phyloP scores from a whole-genome alignment of 345 rosid species.

The Raphanus raphanistrum region DNA sequence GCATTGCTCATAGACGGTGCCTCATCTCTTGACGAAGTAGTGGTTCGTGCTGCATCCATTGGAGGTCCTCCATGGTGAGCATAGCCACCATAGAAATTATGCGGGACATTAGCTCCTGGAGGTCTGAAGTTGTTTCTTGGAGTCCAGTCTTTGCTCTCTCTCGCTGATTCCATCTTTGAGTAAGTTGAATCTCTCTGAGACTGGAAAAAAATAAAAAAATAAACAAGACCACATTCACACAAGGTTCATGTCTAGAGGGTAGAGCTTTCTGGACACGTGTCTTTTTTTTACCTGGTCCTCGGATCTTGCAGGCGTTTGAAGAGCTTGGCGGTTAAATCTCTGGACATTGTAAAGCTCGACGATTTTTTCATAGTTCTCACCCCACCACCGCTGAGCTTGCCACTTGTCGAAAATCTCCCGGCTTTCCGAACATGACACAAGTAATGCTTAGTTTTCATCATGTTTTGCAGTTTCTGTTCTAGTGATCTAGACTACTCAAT shows the following conservation, averaged over 20 bases:
- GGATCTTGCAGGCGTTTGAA: conserved; percentile 84
- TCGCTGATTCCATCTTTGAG: conserved; percentile 70
- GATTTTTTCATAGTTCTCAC: conserved; percentile 88
- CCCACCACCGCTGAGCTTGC: conserved; percentile 99
- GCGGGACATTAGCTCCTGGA: conserved; percentile 40
- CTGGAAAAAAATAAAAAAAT: neutral
- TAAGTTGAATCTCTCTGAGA: conserved; percentile 78
- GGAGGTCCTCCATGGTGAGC: conserved; percentile 51
- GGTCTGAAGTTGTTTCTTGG: conserved; percentile 74
- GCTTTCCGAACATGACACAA: conserved; percentile 46
- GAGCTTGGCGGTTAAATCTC: conserved; percentile 92
- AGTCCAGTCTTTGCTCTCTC: conserved; percentile 68
- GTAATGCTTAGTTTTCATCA: conserved; percentile 2
- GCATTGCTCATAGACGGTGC: conserved; percentile 92
- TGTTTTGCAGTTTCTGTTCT: neutral
- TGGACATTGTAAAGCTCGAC: conserved; percentile 98
- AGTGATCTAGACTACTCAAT: neutral
- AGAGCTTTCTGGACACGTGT: neutral
- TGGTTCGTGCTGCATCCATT: conserved; percentile 71
- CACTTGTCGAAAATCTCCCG: conserved; percentile 96
- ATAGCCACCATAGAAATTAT: conserved; percentile 49
- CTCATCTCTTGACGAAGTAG: conserved; percentile 90
- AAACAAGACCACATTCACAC: neutral
- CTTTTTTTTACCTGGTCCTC: conserved; percentile 70
- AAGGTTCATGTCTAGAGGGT: neutral